Conservation (phyloP, 768 basidiomycete species). For the Clavulina sp. region DNA sequence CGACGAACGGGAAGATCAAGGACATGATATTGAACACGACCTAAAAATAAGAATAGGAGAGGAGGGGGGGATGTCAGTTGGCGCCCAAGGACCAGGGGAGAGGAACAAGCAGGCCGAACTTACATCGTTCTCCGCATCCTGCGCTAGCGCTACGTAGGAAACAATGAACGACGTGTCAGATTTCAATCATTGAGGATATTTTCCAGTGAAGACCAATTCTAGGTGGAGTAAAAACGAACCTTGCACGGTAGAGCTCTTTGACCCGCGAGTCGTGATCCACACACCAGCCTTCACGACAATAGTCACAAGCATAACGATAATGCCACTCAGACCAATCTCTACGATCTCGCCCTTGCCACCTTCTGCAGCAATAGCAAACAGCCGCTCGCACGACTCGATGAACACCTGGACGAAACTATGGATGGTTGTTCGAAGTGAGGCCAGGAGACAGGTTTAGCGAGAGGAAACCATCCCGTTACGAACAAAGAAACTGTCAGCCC, state of each 20-base stretch:
- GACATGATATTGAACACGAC: neutral
- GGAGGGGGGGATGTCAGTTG: neutral
- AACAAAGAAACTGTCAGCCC: neutral
- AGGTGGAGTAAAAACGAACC: neutral
- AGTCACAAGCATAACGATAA: neutral
- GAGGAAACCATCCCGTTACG: neutral
- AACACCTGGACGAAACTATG: neutral
- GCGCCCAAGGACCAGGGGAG: neutral
- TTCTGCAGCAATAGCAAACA: neutral
- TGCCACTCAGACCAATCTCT: neutral
- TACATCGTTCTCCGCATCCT: neutral
- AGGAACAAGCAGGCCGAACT: neutral
- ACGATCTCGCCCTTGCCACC: too few relatives aligned
- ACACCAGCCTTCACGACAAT: neutral
- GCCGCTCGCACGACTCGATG: neutral
- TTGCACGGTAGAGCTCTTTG: neutral
- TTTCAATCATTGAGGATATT: neutral
- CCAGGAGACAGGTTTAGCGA: neutral
- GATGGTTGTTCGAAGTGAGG: neutral
- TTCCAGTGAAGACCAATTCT: neutral
- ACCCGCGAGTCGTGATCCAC: neutral
- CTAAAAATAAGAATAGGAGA: neutral
- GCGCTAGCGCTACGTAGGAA: neutral
- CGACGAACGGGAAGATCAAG: neutral
- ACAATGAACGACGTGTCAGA: neutral